These are phyloP conservation scores for Rossbeevera mucosa DNA, from an alignment of 768 basidiomycete genomes.

Conservation along the genomic window DNA sequence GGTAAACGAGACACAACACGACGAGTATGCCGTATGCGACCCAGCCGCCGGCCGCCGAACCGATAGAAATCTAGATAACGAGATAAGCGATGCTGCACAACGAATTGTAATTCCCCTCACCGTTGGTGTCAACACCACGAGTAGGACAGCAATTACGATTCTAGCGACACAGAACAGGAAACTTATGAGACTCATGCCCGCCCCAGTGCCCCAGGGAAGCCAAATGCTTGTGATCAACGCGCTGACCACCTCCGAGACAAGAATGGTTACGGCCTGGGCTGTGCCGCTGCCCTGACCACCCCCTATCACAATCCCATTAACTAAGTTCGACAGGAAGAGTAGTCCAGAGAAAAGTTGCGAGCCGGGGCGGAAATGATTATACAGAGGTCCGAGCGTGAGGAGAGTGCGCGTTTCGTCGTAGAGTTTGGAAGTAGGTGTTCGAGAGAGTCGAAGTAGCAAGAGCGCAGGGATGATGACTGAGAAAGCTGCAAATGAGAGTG, in stretches of 20 bases:
- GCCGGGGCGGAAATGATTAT: constrained; percentile 90
- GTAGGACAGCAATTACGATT: constrained; percentile 83
- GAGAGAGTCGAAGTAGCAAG: constrained; percentile 71
- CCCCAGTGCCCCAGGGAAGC: constrained; percentile 96
- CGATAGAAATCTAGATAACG: constrained; percentile 69
- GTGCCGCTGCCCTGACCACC: constrained; percentile 88
- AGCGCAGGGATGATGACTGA: constrained; percentile 73
- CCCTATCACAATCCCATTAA: constrained; percentile 81
- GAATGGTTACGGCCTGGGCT: constrained; percentile 84
- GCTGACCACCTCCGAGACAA: constrained; percentile 82
- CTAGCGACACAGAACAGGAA: constrained; percentile 90
- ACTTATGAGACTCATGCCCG: constrained; percentile 94
- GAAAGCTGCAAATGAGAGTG: constrained; percentile 72
- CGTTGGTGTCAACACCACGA: constrained; percentile 85
- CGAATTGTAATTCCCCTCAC: constrained; percentile 43
- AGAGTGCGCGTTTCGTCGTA: constrained; percentile 94
- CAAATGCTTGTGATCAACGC: constrained; percentile 89
- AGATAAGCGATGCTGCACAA: constrained; percentile 10
- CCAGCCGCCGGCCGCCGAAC: constrained; percentile 80
- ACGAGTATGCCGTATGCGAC: constrained; percentile 90
- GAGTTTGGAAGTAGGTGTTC: constrained; percentile 81
- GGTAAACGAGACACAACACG: constrained; percentile 76
- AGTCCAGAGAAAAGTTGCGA: constrained; percentile 85
- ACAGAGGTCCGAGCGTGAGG: constrained; percentile 85
- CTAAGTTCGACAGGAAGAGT: constrained; percentile 76